Base-by-base conservation (phyloP, 192 early-diverging fungal genomes). In the Gamsiella multidivaricata region DNA sequence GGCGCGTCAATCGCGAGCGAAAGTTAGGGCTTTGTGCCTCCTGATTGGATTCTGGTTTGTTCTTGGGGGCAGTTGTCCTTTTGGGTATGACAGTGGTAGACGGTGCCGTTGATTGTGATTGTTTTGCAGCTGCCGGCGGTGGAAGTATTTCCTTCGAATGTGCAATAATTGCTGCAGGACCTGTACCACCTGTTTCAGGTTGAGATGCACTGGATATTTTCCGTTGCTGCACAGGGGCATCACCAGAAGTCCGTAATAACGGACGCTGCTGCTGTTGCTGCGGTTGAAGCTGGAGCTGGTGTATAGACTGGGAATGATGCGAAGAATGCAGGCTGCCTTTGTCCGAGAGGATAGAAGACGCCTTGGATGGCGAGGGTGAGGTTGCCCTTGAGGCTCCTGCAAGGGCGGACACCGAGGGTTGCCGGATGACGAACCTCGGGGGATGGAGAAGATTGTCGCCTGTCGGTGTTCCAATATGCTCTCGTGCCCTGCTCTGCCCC, bases 341-440 rank as follows among this genome's bases (percentile, higher is more conserved):
- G 15, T 61, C 63, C 12, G 72, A 76, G 9, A 62, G 29, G 5
- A 68, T 39, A 11, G 72, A 76, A 1, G 72, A 76, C 9, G 72
- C 34, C 37, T 52, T 17, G 1, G 71, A 74, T 12, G 71, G 62
- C 7, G 71, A 66, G 10, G 71, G 71, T 17, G 72, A 67, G 17
- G 64, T 62, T 15, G 65, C 57, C 25, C 56, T 36, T 4, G 65
- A 67, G 5, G 56, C 33, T 29, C 49, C 57, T 3, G 71, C 60
- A n/a, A 65, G 25, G 22, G 20, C 54, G 5, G 71, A 39, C 10
- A 60, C n/a, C 3, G 71, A 65, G 2, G 72, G 72, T n/a, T 54
- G 64, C 17, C 53, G 51, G 14, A 76, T 76, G 12, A 76, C 58
- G 39, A 47, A 76, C 14, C 61, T 65, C 7, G 72, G 59, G 22